Percentiles rank a stretch among this genome's conserved stretches.
Conservation (phyloP, 257 asterid genomes). For the Pogostemon cablin region DNA sequence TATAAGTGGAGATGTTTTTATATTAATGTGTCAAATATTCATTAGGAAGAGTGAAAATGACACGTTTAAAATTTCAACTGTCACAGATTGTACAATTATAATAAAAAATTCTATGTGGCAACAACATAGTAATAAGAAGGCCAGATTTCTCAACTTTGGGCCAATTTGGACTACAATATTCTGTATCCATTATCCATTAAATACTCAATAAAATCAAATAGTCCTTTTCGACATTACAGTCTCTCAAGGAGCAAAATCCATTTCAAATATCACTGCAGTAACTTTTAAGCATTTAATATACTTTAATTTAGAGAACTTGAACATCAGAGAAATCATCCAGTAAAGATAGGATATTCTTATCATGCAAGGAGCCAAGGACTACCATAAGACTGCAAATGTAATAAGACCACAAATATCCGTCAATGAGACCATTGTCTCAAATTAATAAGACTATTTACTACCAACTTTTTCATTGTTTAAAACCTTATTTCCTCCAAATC, state of each 20-base stretch:
- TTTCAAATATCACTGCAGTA: slow-evolving; percentile 4
- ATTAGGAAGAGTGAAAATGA: not conserved
- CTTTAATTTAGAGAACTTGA: slow-evolving; percentile 9
- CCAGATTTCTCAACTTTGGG: not conserved
- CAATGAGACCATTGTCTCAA: not conserved
- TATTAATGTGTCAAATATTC: not conserved
- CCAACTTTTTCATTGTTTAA: slow-evolving; percentile 1
- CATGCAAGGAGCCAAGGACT: not conserved
- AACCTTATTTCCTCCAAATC: not conserved
- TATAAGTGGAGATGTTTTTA: slow-evolving; percentile 1
- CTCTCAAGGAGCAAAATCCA: not conserved
- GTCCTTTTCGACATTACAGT: not conserved
- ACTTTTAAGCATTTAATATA: not conserved
- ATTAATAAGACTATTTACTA: not conserved
- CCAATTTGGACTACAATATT: slow-evolving; percentile 5
- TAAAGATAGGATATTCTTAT: slow-evolving; percentile 1
- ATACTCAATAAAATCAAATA: not conserved
- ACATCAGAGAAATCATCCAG: not conserved
- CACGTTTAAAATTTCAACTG: not conserved
- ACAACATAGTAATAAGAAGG: not conserved
- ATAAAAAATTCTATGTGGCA: not conserved
- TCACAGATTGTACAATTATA: not conserved
- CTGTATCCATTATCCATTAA: not conserved
- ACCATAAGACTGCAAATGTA: not conserved
- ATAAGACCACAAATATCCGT: not conserved